A percentile compares a stretch with the other conserved stretches of the same genome.
These are phyloP conservation scores for Tetrapisispora taiwanensis DNA, from an alignment of 805 yeast genomes.

Conservation along the genomic window DNA sequence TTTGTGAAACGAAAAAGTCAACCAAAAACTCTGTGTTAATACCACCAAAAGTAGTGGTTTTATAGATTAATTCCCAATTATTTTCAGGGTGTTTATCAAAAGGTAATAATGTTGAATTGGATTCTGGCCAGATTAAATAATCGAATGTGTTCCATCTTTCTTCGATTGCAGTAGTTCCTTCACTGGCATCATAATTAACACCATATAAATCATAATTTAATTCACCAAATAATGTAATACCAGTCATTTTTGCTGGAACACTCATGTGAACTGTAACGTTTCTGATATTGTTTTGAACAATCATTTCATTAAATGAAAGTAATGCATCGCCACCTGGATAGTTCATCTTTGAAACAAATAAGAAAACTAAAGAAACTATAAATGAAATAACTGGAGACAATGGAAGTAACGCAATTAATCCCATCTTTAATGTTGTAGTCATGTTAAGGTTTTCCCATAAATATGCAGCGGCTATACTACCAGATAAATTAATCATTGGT, in stretches of 20 bases:
- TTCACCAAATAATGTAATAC: slow-evolving; percentile 68
- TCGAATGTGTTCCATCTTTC: slow-evolving; percentile 41
- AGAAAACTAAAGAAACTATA: slow-evolving; percentile 39
- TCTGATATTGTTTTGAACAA: slow-evolving; percentile 22
- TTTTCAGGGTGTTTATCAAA: slow-evolving; percentile 15
- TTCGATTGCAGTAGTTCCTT: slow-evolving; percentile 33
- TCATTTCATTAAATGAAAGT: slow-evolving; percentile 37
- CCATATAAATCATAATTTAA: slow-evolving; percentile 30
- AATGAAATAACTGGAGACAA: slow-evolving; percentile 30
- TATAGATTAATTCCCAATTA: slow-evolving; percentile 37
- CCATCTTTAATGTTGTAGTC: slow-evolving; percentile 12
- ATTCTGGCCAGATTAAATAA: slow-evolving; percentile 36
- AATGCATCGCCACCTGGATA: slow-evolving; percentile 88
- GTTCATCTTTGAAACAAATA: slow-evolving; percentile 57
- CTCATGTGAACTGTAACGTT: slow-evolving; percentile 55
- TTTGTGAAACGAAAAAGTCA: not conserved
- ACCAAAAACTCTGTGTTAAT: not conserved
- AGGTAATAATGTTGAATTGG: slow-evolving; percentile 12
- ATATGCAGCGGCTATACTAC: slow-evolving; percentile 48
- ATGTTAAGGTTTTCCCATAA: slow-evolving; percentile 29
- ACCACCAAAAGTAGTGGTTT: slow-evolving; percentile 30
- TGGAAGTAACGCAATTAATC: slow-evolving; percentile 26
- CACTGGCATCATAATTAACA: slow-evolving; percentile 66
- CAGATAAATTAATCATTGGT: slow-evolving; percentile 57
- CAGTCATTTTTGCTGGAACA: slow-evolving; percentile 78